phyloP scores from a whole-genome alignment of 169 alveolate species.

The Cyclospora cayetanensis region DNA sequence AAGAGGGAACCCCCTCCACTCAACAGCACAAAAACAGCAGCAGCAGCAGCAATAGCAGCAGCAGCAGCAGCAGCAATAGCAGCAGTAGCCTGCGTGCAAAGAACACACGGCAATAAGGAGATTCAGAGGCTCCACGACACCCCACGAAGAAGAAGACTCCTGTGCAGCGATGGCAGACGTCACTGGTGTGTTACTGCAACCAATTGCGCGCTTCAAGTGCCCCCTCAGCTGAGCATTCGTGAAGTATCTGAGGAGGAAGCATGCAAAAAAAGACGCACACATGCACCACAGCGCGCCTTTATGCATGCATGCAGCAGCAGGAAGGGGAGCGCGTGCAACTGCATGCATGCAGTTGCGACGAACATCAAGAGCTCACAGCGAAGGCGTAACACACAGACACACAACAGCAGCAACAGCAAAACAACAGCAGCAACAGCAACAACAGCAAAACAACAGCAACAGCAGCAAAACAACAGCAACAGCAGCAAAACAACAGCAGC shows the following conservation, averaged over 20 bases:
- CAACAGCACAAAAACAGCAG: neutral
- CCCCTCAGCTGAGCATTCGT: constrained; percentile 78
- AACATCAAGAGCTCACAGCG: neutral
- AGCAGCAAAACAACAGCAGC: constrained; percentile 17
- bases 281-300: neutral
- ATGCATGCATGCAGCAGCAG: neutral
- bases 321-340: neutral
- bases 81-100: neutral
- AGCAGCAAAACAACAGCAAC: neutral
- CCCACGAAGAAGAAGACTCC: neutral
- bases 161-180: neutral
- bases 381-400: neutral
- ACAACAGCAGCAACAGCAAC: constrained; percentile 19
- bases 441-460: neutral
- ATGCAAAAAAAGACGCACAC: neutral
- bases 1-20: neutral
- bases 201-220: constrained; percentile 54
- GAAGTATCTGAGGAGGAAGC: constrained; percentile 75
- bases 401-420: neutral
- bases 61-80: constrained; percentile 27
- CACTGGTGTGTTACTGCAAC: neutral
- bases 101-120: constrained; percentile 20
- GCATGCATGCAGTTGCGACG: neutral
- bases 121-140: constrained; percentile 56
- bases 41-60: neutral